A percentile compares a stretch with the other conserved stretches of the same genome.
phyloP scores from a whole-genome alignment of 2,329 filamentous ascomycete species.

The Purpureocillium lavendulum region DNA sequence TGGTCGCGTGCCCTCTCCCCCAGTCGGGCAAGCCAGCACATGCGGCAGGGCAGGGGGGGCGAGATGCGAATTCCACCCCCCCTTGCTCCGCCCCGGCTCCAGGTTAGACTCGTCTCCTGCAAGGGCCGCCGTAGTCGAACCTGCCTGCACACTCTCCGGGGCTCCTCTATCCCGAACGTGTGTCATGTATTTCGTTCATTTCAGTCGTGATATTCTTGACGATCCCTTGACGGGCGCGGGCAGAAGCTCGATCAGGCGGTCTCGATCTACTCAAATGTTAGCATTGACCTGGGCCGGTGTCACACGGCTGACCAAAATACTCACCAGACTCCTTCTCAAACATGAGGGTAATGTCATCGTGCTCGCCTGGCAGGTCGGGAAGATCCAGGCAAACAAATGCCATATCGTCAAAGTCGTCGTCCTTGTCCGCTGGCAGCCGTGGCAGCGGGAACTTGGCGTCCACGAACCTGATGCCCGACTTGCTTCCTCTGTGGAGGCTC shows the following conservation, averaged over 20 bases:
- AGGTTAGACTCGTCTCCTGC: too few species aligned
- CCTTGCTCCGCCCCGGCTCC: too few species aligned
- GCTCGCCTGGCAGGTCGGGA: slow-evolving; percentile 82
- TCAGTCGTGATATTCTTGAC: slow-evolving; percentile 21
- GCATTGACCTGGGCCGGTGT: neutral
- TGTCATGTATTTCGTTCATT: slow-evolving; percentile 6
- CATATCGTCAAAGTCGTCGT: slow-evolving; percentile 47
- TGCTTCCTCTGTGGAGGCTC: slow-evolving; percentile 52
- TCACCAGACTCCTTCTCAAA: slow-evolving; percentile 74
- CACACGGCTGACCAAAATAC: slow-evolving; percentile 15
- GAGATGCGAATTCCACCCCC: too few species aligned
- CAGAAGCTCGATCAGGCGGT: slow-evolving; percentile 40
- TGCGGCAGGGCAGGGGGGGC: too few species aligned
- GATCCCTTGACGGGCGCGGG: slow-evolving; percentile 48
- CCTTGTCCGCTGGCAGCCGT: slow-evolving; percentile 43
- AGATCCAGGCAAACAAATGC: slow-evolving; percentile 79
- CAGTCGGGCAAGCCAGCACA: too few species aligned
- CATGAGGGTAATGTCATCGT: slow-evolving; percentile 80
- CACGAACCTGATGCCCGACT: slow-evolving; percentile 68
- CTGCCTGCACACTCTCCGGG: too few species aligned
- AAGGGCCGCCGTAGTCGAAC: too few species aligned
- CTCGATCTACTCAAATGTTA: slow-evolving; percentile 35
- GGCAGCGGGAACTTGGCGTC: slow-evolving; percentile 89
- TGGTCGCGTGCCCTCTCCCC: too few species aligned
- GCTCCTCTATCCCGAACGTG: too few species aligned